Conservation (phyloP, 108 stramenopile genomes). For the Thalassiosira profunda region DNA sequence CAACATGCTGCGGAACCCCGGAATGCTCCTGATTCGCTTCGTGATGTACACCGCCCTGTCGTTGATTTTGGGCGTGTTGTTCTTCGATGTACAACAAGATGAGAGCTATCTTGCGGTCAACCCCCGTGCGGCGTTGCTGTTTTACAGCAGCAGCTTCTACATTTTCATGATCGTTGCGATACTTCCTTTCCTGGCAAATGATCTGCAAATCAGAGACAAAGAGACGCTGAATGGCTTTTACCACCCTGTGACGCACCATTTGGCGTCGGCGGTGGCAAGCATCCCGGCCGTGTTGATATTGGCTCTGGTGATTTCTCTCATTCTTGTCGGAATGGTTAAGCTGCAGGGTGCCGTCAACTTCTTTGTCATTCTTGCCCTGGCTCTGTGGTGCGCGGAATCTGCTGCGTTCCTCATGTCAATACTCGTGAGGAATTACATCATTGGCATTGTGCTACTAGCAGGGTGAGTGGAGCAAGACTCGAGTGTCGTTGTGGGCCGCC, state of each 20-base stretch:
- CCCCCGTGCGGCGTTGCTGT: slow-evolving; percentile 50
- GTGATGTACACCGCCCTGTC: slow-evolving; percentile 61
- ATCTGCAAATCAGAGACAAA: slow-evolving; percentile 65
- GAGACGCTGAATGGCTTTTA: slow-evolving; percentile 70
- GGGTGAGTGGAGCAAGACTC: no score
- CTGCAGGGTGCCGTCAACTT: slow-evolving; percentile 51
- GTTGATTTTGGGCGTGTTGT: slow-evolving; percentile 37
- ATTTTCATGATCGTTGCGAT: slow-evolving; percentile 72
- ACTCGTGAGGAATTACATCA: slow-evolving; percentile 64
- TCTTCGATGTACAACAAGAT: slow-evolving; percentile 50
- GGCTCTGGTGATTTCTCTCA: slow-evolving; percentile 49
- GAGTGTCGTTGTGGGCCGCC: no score
- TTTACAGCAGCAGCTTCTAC: slow-evolving; percentile 72
- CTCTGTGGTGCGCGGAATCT: slow-evolving; percentile 57
- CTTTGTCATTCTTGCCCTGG: slow-evolving; percentile 59
- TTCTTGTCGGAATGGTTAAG: slow-evolving; percentile 53
- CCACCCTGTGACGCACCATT: slow-evolving; percentile 53
- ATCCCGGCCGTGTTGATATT: slow-evolving; percentile 54
- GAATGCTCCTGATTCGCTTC: slow-evolving; percentile 60
- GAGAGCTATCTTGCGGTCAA: slow-evolving; percentile 34
- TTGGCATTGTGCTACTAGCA: slow-evolving; percentile 60
- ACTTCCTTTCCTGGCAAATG: slow-evolving; percentile 67
- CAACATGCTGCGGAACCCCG: slow-evolving; percentile 63
- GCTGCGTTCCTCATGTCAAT: slow-evolving; percentile 63
- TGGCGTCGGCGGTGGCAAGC: slow-evolving; percentile 44